These are phyloP conservation scores for Yarrowia yakushimensis DNA, from an alignment of 805 yeast genomes.

Conservation along the genomic window DNA sequence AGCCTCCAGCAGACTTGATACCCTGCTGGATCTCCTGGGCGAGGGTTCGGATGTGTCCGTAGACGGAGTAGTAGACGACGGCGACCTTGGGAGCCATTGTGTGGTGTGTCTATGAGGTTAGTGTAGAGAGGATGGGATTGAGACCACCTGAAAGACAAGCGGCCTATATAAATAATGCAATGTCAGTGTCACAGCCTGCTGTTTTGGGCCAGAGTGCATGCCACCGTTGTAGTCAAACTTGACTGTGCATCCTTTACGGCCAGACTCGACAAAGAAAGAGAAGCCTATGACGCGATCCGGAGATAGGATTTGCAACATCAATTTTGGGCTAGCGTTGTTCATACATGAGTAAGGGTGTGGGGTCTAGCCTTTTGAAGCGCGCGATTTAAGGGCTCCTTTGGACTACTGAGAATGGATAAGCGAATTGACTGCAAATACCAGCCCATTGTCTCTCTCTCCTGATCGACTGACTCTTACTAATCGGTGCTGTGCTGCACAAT, in stretches of 20 bases:
- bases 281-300: neutral
- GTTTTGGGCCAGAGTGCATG: neutral
- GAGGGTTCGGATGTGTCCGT: slow-evolving; percentile 68
- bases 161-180: too few species aligned
- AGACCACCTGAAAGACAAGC: too few species aligned
- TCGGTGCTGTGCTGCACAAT: too few species aligned
- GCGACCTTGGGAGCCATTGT: slow-evolving; percentile 52
- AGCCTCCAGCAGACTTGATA: slow-evolving; percentile 62
- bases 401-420: too few species aligned
- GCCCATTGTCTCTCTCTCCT: too few species aligned
- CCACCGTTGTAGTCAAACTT: neutral
- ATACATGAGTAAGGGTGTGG: neutral
- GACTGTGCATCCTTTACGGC: neutral
- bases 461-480: too few species aligned
- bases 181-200: neutral
- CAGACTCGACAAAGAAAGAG: neutral
- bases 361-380: too few species aligned
- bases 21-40: slow-evolving; percentile 71
- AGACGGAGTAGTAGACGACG: slow-evolving; percentile 73
- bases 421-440: too few species aligned
- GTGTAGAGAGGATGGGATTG: too few species aligned
- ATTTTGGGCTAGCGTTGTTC: neutral
- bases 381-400: too few species aligned
- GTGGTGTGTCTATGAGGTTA: too few species aligned
- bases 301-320: neutral